Percentiles rank a stretch among this genome's conserved stretches.
phyloP scores from a whole-genome alignment of 495 filamentous ascomycete species.

The Penicillium pulvis region DNA sequence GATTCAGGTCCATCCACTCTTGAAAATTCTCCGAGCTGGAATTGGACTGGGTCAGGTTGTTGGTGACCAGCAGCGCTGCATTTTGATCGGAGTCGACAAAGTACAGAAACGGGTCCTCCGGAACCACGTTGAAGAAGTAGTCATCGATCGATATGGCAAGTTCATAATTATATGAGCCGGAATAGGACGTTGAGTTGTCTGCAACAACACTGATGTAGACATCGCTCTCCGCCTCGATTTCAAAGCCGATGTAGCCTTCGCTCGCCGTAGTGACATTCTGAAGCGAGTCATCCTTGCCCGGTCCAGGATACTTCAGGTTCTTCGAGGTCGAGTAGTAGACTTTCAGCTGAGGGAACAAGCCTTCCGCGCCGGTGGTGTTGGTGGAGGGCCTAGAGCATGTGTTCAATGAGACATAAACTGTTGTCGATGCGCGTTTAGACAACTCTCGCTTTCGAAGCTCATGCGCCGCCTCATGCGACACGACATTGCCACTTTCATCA shows the following conservation, averaged over 20 bases:
- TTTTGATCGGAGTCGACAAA: conserved; percentile 79
- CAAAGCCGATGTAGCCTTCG: conserved; percentile 57
- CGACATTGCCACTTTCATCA: conserved; percentile 7
- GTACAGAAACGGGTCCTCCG: conserved; percentile 52
- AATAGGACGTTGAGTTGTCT: conserved; percentile 57
- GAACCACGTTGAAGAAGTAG: conserved; percentile 64
- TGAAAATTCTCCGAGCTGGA: conserved; percentile 42
- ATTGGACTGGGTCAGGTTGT: conserved; percentile 60
- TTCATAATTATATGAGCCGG: conserved; percentile 70
- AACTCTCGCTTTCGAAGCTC: conserved; percentile 28
- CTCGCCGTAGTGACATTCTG: conserved; percentile 49
- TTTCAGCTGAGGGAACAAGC: conserved; percentile 66
- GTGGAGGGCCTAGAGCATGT: conserved; percentile 72
- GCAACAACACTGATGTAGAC: conserved; percentile 78
- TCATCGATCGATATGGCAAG: conserved; percentile 80
- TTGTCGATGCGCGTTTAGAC: conserved; percentile 46
- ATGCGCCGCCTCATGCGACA: conserved; percentile 13
- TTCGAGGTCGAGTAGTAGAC: conserved; percentile 73
- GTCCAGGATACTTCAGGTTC: conserved; percentile 69
- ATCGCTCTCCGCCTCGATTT: conserved; percentile 49
- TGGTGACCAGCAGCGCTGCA: conserved; percentile 76
- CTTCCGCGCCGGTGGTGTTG: conserved; percentile 33
- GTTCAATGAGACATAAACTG: conserved; percentile 77
- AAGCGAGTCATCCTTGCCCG: conserved; percentile 42
- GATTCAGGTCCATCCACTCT: conserved; percentile 56